Evolutionary conservation across 768 basidiomycete species (phyloP).

Genomic region (Boletus edulis): DNA sequence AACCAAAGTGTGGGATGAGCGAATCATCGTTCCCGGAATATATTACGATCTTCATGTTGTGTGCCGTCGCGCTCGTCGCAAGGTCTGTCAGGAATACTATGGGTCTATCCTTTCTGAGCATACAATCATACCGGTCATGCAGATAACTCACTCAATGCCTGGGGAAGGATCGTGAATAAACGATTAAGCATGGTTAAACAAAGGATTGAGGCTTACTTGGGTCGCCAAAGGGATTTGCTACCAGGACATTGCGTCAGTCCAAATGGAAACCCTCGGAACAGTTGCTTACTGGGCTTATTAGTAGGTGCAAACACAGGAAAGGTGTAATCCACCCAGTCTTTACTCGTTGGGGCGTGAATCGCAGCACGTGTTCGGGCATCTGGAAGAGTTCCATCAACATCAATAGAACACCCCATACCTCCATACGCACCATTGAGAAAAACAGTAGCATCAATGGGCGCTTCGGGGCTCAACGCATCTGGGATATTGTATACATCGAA

Average conservation of each 20-base stretch:
- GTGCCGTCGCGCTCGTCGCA: constrained; percentile 55
- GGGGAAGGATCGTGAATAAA: not conserved
- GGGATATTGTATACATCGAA: constrained; percentile 51
- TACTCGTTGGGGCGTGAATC: constrained; percentile 66
- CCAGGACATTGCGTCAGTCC: not conserved
- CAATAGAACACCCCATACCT: constrained; percentile 53
- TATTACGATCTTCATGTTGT: constrained; percentile 48
- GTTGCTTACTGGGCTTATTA: constrained; percentile 12
- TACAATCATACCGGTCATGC: not conserved
- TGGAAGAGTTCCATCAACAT: constrained; percentile 29
- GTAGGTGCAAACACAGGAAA: constrained; percentile 22
- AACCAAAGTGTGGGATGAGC: constrained; percentile 57
- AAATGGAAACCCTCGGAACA: not conserved
- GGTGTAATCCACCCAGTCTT: constrained; percentile 37
- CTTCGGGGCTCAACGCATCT: constrained; percentile 41
- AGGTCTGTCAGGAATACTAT: constrained; percentile 63
- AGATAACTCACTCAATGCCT: constrained; percentile 35
- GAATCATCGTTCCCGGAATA: constrained; percentile 73
- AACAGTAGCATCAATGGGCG: constrained; percentile 43
- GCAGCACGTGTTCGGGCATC: constrained; percentile 53
- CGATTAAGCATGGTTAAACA: not conserved
- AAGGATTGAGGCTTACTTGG: constrained; percentile 27
- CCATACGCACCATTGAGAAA: constrained; percentile 53
- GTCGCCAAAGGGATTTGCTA: constrained; percentile 21
- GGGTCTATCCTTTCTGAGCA: constrained; percentile 37